A percentile compares a stretch with the other conserved stretches of the same genome.
Conservation (phyloP, 2,329 filamentous ascomycete genomes). For the Talaromyces sp. region DNA sequence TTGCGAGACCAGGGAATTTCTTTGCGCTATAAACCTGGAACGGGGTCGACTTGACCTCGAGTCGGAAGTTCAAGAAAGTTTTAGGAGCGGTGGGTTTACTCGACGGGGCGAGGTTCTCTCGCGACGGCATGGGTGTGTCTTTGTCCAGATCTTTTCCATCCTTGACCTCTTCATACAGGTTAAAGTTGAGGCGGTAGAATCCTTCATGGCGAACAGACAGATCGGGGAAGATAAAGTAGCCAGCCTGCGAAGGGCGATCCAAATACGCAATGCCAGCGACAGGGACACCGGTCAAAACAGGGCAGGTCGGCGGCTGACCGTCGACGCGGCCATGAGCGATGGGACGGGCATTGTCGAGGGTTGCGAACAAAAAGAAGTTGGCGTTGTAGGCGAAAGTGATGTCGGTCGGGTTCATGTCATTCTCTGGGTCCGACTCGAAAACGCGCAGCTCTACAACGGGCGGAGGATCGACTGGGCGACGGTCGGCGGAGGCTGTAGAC, state of each 20-base stretch:
- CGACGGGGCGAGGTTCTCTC: constrained; percentile 19
- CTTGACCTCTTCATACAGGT: constrained; percentile 90
- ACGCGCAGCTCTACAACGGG: constrained; percentile 90
- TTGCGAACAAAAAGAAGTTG: constrained; percentile 96
- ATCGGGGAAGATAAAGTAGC: constrained; percentile 98
- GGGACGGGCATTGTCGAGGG: constrained; percentile 76
- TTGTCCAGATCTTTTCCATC: constrained; percentile 71
- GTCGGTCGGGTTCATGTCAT: constrained; percentile 57
- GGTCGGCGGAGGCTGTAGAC: constrained; percentile 68
- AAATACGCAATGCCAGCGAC: constrained; percentile 95
- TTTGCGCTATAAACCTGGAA: constrained; percentile 95
- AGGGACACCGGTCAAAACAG: constrained; percentile 88
- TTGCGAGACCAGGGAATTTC: constrained; percentile 91
- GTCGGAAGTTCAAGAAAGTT: constrained; percentile 70
- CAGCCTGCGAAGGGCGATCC: constrained; percentile 71
- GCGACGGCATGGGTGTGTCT: constrained; percentile 40
- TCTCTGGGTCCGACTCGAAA: constrained; percentile 57
- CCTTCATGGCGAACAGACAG: constrained; percentile 94
- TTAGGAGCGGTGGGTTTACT: constrained; percentile 39
- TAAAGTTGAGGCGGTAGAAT: constrained; percentile 84
- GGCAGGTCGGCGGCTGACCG: constrained; percentile 60
- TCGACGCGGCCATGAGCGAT: constrained; percentile 76
- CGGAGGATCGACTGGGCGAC: constrained; percentile 88
- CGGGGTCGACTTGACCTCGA: constrained; percentile 81
- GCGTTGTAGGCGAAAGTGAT: constrained; percentile 90